These are phyloP conservation scores for Abelmoschus esculentus DNA, from an alignment of 345 rosid genomes.

Conservation along the genomic window DNA sequence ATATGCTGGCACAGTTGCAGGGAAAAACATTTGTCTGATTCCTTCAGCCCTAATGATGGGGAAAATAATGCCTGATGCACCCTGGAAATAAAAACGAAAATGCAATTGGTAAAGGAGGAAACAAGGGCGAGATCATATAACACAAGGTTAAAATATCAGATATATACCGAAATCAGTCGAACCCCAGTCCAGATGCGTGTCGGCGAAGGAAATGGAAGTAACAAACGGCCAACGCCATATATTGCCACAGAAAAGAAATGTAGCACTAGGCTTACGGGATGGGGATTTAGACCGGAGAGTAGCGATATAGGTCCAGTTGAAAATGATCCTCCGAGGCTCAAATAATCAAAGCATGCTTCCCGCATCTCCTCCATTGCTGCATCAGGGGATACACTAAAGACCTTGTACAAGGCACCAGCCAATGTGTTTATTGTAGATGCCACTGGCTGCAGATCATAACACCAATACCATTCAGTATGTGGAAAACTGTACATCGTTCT, in stretches of 20 bases:
- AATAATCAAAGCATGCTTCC: slow-evolving; percentile 35
- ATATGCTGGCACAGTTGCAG: slow-evolving; percentile 2
- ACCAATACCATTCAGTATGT: neutral
- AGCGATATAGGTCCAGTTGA: slow-evolving; percentile 31
- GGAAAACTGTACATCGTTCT: no score
- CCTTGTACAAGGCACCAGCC: slow-evolving; percentile 28
- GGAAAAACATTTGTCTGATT: slow-evolving; percentile 14
- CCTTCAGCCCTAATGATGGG: slow-evolving; percentile 13
- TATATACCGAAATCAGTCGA: slow-evolving; percentile 28
- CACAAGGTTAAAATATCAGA: neutral
- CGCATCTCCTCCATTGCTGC: slow-evolving; percentile 28
- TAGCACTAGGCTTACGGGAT: slow-evolving; percentile 24
- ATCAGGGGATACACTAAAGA: slow-evolving; percentile 23
- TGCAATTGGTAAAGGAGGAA: neutral
- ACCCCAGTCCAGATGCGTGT: slow-evolving; percentile 24
- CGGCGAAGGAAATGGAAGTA: slow-evolving; percentile 29
- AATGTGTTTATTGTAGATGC: slow-evolving; percentile 40
- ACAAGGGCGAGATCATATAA: neutral
- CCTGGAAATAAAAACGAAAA: slow-evolving; percentile 4
- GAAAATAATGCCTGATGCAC: slow-evolving; percentile 13
- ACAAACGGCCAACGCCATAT: slow-evolving; percentile 23
- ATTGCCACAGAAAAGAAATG: slow-evolving; percentile 36
- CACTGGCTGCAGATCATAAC: slow-evolving; percentile 21
- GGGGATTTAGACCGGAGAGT: slow-evolving; percentile 36
- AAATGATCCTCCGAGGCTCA: slow-evolving; percentile 33